Base-by-base conservation (phyloP, 2,329 filamentous ascomycete genomes). In the Aspergillus ochraceoroseus region DNA sequence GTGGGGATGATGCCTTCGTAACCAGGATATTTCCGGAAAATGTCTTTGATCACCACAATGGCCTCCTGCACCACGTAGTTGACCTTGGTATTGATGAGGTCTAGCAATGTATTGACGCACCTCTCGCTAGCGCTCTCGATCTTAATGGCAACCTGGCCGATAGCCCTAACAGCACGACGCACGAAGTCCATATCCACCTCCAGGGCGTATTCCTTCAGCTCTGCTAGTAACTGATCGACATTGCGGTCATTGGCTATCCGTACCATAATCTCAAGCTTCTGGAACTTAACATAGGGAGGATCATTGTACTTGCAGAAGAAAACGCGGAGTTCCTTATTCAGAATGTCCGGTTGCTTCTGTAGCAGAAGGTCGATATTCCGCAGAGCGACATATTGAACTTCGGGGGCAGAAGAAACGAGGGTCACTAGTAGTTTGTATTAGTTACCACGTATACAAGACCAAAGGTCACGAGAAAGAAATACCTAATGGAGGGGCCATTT, bases 231-330 rank as follows among this genome's bases (percentile, higher is more conserved):
- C 61, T 96, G 92, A 59, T 98, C 92, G 45, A 90, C 90, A 61
- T 96, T 98, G 61, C 83, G 85, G 54, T 95, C 89, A 68, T 95
- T 96, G 46, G 90, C 87, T 80, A 98, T 96, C 65, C 92, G 83
- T 32, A 98, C 90, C 92, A 98, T 96, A 49, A 96, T 96, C 63
- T 98, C 92, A 34, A 98, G 78, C 63, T 98, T 98, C 62, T 95
- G 85, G 45, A 98, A 80, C 67, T 98, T 98, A 57, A 98, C 82
- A 63, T 98, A 98, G 14, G 88, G 88, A 1, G 92, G 90, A 55
- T 98, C 92, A 62, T 96, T 96, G 72, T 98, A 98, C 70, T 98
- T 98, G 82, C 92, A 98, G 71, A 98, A 98, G 71, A 98, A 98
- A 6, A 98, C 92, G 30, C 92, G 81, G 58, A 98, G 80, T 66